Evolutionary conservation across 148 eudicot species (phyloP), one percentile per base, ranked within the genome.

Genomic region (Nepenthes mirabilis): DNA sequence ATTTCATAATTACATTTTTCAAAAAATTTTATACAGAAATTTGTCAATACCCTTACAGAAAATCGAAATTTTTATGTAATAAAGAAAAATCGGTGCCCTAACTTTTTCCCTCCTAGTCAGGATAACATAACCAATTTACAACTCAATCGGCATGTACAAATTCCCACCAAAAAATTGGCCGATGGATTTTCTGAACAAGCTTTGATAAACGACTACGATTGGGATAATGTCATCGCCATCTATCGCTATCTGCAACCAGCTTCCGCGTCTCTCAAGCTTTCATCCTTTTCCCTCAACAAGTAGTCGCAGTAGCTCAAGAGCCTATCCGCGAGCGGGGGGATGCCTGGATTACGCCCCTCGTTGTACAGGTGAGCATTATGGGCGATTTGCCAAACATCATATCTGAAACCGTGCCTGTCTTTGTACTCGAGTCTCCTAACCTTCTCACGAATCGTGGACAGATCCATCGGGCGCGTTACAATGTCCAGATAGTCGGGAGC

Each of bases 301-400:
- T 65, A 79, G 62, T 93, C 98, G 71, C 89, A 88, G 2, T 86
- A 71, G 73, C 86, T 88, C 64, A 93, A 71, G 34, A 93, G 84
- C 70, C 84, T 88, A 72, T 83, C 89, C 3, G 98, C 98, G 2
- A 93, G 85, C 63, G 98, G 98, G 14, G 98, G 98, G 64, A 93
- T 93, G 47, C 85, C 88, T 6, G 96, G 98, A 75, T 93, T 83
- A 14, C 96, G 87, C 33, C 73, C 68, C 10, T 81, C 91, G 49
- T 93, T 93, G 73, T 93, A 93, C 32, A 40, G 36, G 61, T 86
- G 90, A 33, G 98, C 98, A 69, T 93, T 93, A 59, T 33, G 65
- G 1, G 83, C 68, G 48, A 93, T 93, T 67, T 88, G 98, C 85
- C 80, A 88, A 14, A 93, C 88, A 69, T 93, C 98, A 33, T 84